Evolutionary conservation across 1,139 yeast genomes (phyloP), one percentile per base, ranked within the genome.

Genomic region (Suhomyces guaymorum): DNA sequence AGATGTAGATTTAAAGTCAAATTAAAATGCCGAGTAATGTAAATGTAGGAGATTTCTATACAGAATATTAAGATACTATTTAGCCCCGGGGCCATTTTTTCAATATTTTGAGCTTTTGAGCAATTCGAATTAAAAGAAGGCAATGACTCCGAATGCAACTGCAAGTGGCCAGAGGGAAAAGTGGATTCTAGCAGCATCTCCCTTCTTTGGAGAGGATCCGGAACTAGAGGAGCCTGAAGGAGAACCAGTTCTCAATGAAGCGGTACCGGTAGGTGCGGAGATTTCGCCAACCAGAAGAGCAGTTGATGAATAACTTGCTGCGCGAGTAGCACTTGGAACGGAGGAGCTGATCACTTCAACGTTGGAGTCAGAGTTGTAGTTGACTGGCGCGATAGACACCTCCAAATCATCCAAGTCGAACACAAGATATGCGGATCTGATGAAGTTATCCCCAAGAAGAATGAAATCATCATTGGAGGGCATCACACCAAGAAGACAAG

Each of bases 391-490:
- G 35, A 89, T 41, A 1, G 82, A 80, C 18, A 88, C 66, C 51
- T 80, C 78, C 35, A 65, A 59, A 43, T 74, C 75, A 20, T 83
- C 89, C 44, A 87, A 63, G 57, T 89, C 94, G 49, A 75, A 87
- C 27, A 87, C 95, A 36, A 81, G 76, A 54, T 88, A 88, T 7
- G 86, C 89, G 34, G 76, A 69, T 41, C 87, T 72, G 49, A 89
- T 62, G 60, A 87, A 80, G 20, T 81, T 74, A 57, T 86, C 95
- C 29, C 96, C 96, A 10, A 87, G 43, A 26, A 59, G 52, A 28
- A 63, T 44, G 41, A 52, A 61, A 24, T n/a, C n/a, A n/a, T n/a
- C n/a, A n/a, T n/a, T n/a, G n/a, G n/a, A n/a, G n/a, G n/a, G n/a
- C n/a, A n/a, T n/a, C n/a, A 64, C 44, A 6, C 70, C 70, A 34